phyloP scores from a whole-genome alignment of 192 early-diverging fungal species.

The Dimargaris xerosporica region DNA sequence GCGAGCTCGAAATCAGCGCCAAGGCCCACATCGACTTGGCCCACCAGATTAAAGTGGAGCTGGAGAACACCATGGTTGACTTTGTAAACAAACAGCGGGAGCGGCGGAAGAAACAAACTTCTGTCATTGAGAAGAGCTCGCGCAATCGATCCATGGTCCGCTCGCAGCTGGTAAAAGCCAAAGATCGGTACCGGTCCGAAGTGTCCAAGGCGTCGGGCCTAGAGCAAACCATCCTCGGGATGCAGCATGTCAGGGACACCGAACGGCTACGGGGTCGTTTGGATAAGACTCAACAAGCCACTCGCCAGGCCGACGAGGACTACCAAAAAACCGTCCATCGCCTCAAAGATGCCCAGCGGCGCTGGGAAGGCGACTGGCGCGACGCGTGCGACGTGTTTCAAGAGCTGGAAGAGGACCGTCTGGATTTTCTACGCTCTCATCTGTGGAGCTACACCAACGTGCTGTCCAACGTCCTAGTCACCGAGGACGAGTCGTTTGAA shows the following conservation, averaged over 20 bases:
- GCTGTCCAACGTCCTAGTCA: conserved; percentile 45
- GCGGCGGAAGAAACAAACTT: conserved; percentile 34
- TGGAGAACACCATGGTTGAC: conserved; percentile 38
- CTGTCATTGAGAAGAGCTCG: conserved; percentile 28
- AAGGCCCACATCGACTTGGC: conserved; percentile 46
- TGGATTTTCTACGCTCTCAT: conserved; percentile 47
- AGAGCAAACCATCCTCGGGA: conserved; percentile 23
- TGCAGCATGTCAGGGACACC: conserved; percentile 21
- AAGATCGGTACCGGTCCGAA: conserved; percentile 37
- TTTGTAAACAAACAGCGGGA: conserved; percentile 53
- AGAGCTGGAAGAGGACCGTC: conserved; percentile 48
- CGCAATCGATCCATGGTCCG: conserved; percentile 25
- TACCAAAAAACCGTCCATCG: conserved; percentile 18
- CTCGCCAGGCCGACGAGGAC: conserved; percentile 25
- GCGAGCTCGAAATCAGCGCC: conserved; percentile 46
- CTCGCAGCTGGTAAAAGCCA: conserved; percentile 30
- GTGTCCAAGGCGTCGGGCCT: conserved; percentile 31
- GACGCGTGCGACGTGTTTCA: conserved; percentile 28
- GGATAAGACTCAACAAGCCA: conserved; percentile 24
- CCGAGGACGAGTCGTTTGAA: conserved; percentile 66
- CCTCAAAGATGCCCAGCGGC: conserved; percentile 25
- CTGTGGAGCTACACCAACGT: conserved; percentile 62
- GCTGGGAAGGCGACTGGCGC: conserved; percentile 29
- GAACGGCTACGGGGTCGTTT: conserved; percentile 24
- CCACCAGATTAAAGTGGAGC: conserved; percentile 38